Conservation (phyloP, 768 basidiomycete species). For the Clathrus columnatus region DNA sequence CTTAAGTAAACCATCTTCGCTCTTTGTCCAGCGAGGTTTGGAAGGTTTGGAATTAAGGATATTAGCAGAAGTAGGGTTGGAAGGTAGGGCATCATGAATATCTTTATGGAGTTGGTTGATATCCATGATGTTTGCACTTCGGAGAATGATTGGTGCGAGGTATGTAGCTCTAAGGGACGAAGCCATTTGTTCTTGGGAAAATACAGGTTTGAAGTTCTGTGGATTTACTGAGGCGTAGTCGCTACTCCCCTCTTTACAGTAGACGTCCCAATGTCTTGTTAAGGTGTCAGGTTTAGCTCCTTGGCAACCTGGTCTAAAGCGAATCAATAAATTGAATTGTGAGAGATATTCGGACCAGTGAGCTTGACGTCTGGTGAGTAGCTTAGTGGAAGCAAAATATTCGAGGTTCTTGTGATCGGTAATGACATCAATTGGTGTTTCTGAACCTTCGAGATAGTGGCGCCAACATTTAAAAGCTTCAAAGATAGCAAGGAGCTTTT, state of each 20-base stretch:
- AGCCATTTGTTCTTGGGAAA: slow-evolving; percentile 16
- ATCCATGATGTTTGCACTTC: slow-evolving; percentile 15
- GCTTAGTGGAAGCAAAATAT: slow-evolving; percentile 19
- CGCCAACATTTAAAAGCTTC: slow-evolving; percentile 22
- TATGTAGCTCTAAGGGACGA: slow-evolving; percentile 16
- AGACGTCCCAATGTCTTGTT: slow-evolving; percentile 18
- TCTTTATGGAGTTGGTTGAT: slow-evolving; percentile 15
- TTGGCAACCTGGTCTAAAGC: slow-evolving; percentile 20
- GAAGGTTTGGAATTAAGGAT: too few relatives aligned
- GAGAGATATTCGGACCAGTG: slow-evolving; percentile 31
- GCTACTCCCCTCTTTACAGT: slow-evolving; percentile 17
- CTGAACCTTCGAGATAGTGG: slow-evolving; percentile 27
- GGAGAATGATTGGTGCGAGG: slow-evolving; percentile 3
- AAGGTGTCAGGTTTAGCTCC: slow-evolving; percentile 17
- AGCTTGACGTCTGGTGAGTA: slow-evolving; percentile 22
- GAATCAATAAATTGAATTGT: slow-evolving; percentile 27
- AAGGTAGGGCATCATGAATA: neutral
- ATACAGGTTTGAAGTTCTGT: slow-evolving; percentile 18
- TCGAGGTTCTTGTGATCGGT: slow-evolving; percentile 2
- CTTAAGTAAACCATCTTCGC: slow-evolving; percentile 15
- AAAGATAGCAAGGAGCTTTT: slow-evolving; percentile 40
- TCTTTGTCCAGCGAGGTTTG: neutral
- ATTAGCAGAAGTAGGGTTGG: neutral
- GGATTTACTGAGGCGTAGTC: slow-evolving; percentile 19
- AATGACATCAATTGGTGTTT: neutral